Percentiles rank a stretch among this genome's conserved stretches.
phyloP scores from a whole-genome alignment of 2,329 filamentous ascomycete species.

The Colletotrichum echinochloae region DNA sequence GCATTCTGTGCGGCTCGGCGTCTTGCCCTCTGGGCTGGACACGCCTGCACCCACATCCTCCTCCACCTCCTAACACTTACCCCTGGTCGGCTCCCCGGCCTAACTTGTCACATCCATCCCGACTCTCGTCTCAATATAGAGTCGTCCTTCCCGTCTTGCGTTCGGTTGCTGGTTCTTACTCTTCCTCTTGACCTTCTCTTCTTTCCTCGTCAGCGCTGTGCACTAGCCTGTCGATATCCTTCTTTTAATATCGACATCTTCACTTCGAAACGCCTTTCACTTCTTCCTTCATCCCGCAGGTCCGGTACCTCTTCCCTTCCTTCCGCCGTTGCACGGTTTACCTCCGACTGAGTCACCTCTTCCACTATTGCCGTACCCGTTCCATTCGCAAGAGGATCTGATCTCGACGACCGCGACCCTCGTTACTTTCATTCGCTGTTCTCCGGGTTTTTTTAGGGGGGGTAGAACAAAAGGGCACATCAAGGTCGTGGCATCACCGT shows the following conservation, averaged over 20 bases:
- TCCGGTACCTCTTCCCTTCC: slow-evolving; percentile 62
- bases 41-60: slow-evolving; percentile 32
- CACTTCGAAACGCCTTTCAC: slow-evolving; percentile 46
- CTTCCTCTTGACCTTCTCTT: slow-evolving; percentile 48
- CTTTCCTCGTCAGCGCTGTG: slow-evolving; percentile 58
- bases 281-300: slow-evolving; percentile 56
- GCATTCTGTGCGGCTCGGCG: slow-evolving; percentile 46
- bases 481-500: slow-evolving; percentile 12
- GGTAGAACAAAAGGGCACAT: slow-evolving; percentile 30
- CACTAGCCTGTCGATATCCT: slow-evolving; percentile 65
- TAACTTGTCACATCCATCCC: slow-evolving; percentile 38
- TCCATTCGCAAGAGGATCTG: slow-evolving; percentile 38
- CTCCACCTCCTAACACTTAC: slow-evolving; percentile 14
- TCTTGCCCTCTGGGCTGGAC: slow-evolving; percentile 54
- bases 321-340: slow-evolving; percentile 43
- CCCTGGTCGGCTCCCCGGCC: slow-evolving; percentile 33
- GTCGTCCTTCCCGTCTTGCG: slow-evolving; percentile 40
- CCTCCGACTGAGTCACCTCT: slow-evolving; percentile 43
- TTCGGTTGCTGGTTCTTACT: slow-evolving; percentile 42
- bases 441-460: slow-evolving; percentile 26
- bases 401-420: slow-evolving; percentile 42
- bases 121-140: slow-evolving; percentile 53
- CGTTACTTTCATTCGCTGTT: slow-evolving; percentile 41
- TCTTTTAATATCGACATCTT: slow-evolving; percentile 62
- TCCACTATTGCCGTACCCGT: slow-evolving; percentile 32